These are phyloP conservation scores for Chrysosporium keratinophilum DNA, from an alignment of 2,329 filamentous ascomycete genomes.

Conservation along the genomic window DNA sequence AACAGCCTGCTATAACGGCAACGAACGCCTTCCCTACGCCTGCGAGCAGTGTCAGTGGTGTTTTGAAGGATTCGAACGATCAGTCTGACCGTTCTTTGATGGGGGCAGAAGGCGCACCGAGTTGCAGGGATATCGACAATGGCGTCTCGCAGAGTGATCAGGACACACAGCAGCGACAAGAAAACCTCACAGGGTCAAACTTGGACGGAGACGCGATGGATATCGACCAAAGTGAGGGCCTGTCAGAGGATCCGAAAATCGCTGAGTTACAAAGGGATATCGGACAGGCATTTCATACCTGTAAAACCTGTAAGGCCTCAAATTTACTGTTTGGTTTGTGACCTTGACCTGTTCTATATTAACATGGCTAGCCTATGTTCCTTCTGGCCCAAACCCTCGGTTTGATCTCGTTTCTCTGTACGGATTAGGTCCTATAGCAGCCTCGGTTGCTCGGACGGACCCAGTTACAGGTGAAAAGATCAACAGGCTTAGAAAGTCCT, in stretches of 20 bases:
- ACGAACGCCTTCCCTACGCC: conserved; percentile 38
- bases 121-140: conserved; percentile 18
- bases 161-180: background rate
- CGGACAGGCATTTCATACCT: conserved; percentile 39
- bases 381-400: conserved; percentile 46
- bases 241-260: conserved; percentile 25
- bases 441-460: conserved; percentile 50
- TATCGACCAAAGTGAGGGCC: conserved; percentile 25
- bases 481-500: conserved; percentile 50
- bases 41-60: conserved; percentile 36
- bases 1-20: conserved; percentile 32
- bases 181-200: background rate
- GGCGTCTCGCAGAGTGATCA: background rate
- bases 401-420: conserved; percentile 52
- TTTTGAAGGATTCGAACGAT: conserved; percentile 24
- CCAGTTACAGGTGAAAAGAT: conserved; percentile 54
- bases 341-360: conserved; percentile 30
- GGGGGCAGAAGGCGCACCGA: conserved; percentile 18
- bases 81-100: conserved; percentile 15
- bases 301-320: conserved; percentile 40
- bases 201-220: conserved; percentile 31
- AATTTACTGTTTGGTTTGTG: conserved; percentile 29
- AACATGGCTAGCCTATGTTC: conserved; percentile 39
- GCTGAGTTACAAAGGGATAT: conserved; percentile 39
- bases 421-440: conserved; percentile 45